Conservation (phyloP, 106 monocot species). For the Apostasia ramifera region DNA sequence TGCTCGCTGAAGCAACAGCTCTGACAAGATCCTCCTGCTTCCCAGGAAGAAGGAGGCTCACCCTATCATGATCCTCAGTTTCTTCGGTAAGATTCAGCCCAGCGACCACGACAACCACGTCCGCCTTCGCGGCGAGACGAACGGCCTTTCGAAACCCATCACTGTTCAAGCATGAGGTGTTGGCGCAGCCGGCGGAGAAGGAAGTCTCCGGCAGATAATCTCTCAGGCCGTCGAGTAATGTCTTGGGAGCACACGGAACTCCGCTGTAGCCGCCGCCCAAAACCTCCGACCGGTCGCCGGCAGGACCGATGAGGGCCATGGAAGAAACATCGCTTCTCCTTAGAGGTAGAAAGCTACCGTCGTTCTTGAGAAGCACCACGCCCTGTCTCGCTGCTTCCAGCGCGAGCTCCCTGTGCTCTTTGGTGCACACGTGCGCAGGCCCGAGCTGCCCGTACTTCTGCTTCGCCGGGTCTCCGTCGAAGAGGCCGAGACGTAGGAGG, state of each 20-base stretch:
- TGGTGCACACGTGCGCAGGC: slow-evolving; percentile 36
- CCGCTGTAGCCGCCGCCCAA: slow-evolving; percentile 82
- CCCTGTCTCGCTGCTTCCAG: slow-evolving; percentile 63
- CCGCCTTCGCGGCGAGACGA: slow-evolving; percentile 38
- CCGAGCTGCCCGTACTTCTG: slow-evolving; percentile 28
- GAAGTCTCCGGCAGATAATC: slow-evolving; percentile 21
- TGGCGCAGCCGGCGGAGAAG: slow-evolving; percentile 50
- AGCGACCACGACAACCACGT: slow-evolving; percentile 52
- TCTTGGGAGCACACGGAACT: slow-evolving; percentile 44
- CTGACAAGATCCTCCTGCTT: slow-evolving; percentile 59
- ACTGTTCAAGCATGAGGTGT: slow-evolving; percentile 34
- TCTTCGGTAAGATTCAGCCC: slow-evolving; percentile 75
- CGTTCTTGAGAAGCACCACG: slow-evolving; percentile 69
- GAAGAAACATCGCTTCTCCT: slow-evolving; percentile 21
- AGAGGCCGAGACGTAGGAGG: slow-evolving; percentile 65
- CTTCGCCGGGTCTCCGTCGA: slow-evolving; percentile 41
- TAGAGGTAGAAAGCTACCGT: slow-evolving; percentile 44
- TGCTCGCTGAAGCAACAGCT: slow-evolving; percentile 31
- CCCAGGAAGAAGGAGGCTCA: slow-evolving; percentile 76
- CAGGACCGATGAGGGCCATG: slow-evolving; percentile 76
- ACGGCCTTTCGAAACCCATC: slow-evolving; percentile 53
- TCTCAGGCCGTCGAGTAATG: slow-evolving; percentile 47
- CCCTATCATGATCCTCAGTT: slow-evolving; percentile 63
- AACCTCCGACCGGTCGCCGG: slow-evolving; percentile 30
- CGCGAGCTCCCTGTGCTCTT: slow-evolving; percentile 51